A percentile compares a stretch with the other conserved stretches of the same genome.
phyloP scores from a whole-genome alignment of 1,284 basidiomycete species.

The Stereum hirsutum region DNA sequence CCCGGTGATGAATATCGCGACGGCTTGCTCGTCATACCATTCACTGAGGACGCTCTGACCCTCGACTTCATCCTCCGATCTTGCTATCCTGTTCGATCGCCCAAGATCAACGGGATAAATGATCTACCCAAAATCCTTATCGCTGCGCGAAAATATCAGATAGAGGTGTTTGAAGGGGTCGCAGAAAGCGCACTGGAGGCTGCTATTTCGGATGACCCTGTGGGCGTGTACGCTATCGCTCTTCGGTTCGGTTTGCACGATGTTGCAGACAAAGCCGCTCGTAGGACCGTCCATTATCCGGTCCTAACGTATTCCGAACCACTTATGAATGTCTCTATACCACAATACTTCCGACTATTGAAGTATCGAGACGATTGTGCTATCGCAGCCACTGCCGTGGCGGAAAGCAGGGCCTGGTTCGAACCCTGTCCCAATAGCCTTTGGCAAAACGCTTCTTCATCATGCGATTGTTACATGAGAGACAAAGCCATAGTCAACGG shows the following conservation, averaged over 20 bases:
- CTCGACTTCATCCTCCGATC: conserved; percentile 7
- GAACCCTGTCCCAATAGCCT: background rate
- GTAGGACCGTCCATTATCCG: background rate
- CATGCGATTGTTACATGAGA: background rate
- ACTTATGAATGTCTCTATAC: background rate
- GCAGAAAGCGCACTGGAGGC: background rate
- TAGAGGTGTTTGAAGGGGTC: background rate
- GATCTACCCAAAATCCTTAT: background rate
- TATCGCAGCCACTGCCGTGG: background rate
- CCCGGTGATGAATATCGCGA: background rate
- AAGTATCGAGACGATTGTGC: background rate
- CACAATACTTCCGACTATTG: background rate
- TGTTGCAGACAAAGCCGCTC: background rate
- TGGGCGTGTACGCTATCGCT: conserved; percentile 1
- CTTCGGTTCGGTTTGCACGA: background rate
- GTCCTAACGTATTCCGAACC: background rate
- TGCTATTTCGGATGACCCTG: background rate
- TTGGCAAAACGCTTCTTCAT: background rate
- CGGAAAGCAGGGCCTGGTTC: background rate
- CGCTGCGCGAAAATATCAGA: conserved; percentile 8
- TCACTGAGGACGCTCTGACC: conserved; percentile 5
- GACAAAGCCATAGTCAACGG: no score
- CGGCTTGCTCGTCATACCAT: conserved; percentile 1
- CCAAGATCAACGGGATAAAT: background rate
- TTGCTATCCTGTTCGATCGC: conserved; percentile 8